phyloP scores from a whole-genome alignment of 495 filamentous ascomycete genomes.

The Penicillium roqueforti region DNA sequence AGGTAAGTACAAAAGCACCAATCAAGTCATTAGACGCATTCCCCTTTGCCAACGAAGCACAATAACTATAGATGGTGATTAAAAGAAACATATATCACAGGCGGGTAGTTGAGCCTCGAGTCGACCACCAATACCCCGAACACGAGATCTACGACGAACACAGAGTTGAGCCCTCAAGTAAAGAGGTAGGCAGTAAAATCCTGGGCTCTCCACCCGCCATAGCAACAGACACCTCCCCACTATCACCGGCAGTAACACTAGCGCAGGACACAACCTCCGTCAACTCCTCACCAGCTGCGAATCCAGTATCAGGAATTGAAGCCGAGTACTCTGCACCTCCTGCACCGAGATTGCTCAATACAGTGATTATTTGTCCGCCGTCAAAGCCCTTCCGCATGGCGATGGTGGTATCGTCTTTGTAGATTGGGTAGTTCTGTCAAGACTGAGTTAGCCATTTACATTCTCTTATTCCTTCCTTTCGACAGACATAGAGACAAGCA shows the following conservation, averaged over 20 bases:
- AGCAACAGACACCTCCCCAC: slow-evolving; percentile 32
- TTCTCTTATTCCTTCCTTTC: background rate
- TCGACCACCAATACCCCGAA: background rate
- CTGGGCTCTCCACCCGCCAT: slow-evolving; percentile 31
- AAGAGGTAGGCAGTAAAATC: slow-evolving; percentile 25
- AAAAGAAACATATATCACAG: too few species aligned
- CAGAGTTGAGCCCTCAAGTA: slow-evolving; percentile 1
- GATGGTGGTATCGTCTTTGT: slow-evolving; percentile 52
- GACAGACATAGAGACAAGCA: background rate
- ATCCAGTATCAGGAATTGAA: slow-evolving; percentile 41
- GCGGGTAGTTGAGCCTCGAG: background rate
- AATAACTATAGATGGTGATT: too few species aligned
- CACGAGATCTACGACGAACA: background rate
- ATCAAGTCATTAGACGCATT: background rate
- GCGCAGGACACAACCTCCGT: slow-evolving; percentile 47
- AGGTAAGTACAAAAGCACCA: background rate
- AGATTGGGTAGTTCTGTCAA: slow-evolving; percentile 48
- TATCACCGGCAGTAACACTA: slow-evolving; percentile 32
- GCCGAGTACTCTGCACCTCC: slow-evolving; percentile 43
- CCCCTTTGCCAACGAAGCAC: background rate
- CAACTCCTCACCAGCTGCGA: slow-evolving; percentile 26
- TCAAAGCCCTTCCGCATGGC: slow-evolving; percentile 61
- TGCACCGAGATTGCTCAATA: slow-evolving; percentile 57
- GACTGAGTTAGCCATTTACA: background rate
- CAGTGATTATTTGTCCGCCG: slow-evolving; percentile 52